Base-by-base conservation (phyloP, 495 filamentous ascomycete genomes). In the Oidiodendron maius region DNA sequence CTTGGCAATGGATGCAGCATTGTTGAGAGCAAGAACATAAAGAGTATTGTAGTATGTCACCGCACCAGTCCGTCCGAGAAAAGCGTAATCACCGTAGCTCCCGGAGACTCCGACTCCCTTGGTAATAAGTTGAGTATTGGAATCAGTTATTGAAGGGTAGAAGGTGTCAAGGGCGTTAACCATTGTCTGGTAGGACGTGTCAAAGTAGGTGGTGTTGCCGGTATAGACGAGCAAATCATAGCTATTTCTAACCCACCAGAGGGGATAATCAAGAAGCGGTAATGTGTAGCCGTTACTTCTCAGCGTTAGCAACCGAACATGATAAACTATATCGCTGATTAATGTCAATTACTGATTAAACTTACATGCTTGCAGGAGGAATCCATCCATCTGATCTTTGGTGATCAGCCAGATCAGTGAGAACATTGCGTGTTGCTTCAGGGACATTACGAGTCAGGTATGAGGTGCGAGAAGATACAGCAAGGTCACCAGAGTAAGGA, bases 381-480 rank as follows among this genome's bases (percentile, higher is more conserved):
- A 75, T 73, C 71, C 70, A 75, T 3, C 71, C 71, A 59, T 75
- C 70, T 2, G 50, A 53, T 3, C 70, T 53, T 50, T 75, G 71
- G 44, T 72, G 71, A 24, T 64, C 50, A 0, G 68, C 69, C 13
- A 75, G 50, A 52, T 75, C 69, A 22, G 63, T 68, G 22, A 73
- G 60, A 12, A 73, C 62, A 44, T 73, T 71, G 4, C 61, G 52
- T 4, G 63, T 45, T 2, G 65, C 61, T 36, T 64, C 55, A 18
- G 60, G 52, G 20, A 64, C 58, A 48, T 70, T 55, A 24, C 71
- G 70, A 15, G 64, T 66, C n/a, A 73, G 56, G 38, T 72, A 75
- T 1, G 64, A 60, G 6, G 70, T 72, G 18, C 67, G 52, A 1
- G 62, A 59, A 8, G 71, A 51, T 6, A 75, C 69, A 8, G 66